Conservation (phyloP, 23 red algal species). For the Gracilariopsis chorda region DNA sequence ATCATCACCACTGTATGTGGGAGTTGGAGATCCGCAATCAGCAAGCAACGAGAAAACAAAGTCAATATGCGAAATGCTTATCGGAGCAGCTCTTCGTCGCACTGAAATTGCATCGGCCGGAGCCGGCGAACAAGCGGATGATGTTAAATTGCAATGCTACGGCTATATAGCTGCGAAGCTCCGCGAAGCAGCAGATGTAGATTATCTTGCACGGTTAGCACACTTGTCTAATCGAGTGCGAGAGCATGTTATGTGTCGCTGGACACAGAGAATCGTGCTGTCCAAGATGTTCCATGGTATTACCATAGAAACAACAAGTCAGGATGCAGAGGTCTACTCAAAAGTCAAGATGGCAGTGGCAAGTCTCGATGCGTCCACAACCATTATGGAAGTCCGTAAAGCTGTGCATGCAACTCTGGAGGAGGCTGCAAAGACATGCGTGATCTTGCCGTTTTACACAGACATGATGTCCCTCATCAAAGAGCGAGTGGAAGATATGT, state of each 20-base stretch:
- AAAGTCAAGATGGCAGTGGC: not conserved
- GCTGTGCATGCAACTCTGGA: not conserved
- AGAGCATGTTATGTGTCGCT: conserved; percentile 35
- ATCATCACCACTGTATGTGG: not conserved
- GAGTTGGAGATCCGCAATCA: not conserved
- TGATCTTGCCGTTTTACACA: not conserved
- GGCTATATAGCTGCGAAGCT: conserved; percentile 37
- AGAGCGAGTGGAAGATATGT: conserved; percentile 33
- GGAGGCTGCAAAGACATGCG: conserved; percentile 15
- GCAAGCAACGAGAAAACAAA: not conserved
- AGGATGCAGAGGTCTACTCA: not conserved
- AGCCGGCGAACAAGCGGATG: not conserved
- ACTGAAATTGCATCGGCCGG: conserved; percentile 21
- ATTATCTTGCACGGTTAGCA: not conserved
- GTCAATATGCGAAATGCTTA: conserved; percentile 42
- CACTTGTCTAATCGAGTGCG: conserved; percentile 24
- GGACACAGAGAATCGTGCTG: conserved; percentile 21
- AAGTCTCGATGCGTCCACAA: not conserved
- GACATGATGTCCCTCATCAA: conserved; percentile 34
- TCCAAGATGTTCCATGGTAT: not conserved
- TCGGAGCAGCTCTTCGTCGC: conserved; percentile 31
- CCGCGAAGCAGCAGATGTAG: not conserved
- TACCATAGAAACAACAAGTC: not conserved
- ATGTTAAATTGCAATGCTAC: conserved; percentile 51
- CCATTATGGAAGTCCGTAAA: not conserved